phyloP scores from a whole-genome alignment of 331 rosid genomes.

The Saraca asoca region DNA sequence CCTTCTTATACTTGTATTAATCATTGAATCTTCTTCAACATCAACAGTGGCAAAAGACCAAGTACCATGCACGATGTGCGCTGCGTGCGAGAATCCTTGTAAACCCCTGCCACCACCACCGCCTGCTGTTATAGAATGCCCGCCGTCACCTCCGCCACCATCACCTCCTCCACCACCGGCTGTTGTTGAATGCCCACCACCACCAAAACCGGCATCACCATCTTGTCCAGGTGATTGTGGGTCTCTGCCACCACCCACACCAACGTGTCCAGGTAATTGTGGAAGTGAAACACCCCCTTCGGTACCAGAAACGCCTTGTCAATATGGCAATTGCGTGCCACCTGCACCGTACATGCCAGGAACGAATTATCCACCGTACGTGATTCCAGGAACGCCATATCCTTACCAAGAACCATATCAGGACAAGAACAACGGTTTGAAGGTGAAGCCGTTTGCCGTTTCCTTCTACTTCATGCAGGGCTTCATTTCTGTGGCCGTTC shows the following conservation, averaged over 20 bases:
- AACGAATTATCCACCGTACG: not conserved
- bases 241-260: constrained; percentile 14
- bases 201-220: constrained; percentile 35
- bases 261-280: not conserved
- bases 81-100: constrained; percentile 65
- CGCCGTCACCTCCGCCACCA: constrained; percentile 21
- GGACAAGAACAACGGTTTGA: constrained; percentile 12
- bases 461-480: constrained; percentile 21
- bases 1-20: constrained; percentile 4
- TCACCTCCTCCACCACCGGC: constrained; percentile 41
- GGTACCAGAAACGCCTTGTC: not conserved
- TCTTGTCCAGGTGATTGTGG: constrained; percentile 29
- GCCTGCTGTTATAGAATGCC: constrained; percentile 37
- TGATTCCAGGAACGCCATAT: not conserved
- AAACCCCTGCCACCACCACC: constrained; percentile 41
- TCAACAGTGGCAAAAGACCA: constrained; percentile 47
- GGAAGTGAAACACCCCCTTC: not conserved
- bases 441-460: constrained; percentile 11
- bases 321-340: not conserved
- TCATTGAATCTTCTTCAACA: not conserved
- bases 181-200: constrained; percentile 53
- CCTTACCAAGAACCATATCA: constrained; percentile 17
- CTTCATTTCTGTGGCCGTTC: constrained; percentile 9
- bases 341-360: not conserved
- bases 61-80: constrained; percentile 62